A percentile compares a stretch with the other conserved stretches of the same genome.
These are phyloP conservation scores for Colletotrichum cereale DNA, from an alignment of 2,329 filamentous ascomycete genomes.

Conservation along the genomic window DNA sequence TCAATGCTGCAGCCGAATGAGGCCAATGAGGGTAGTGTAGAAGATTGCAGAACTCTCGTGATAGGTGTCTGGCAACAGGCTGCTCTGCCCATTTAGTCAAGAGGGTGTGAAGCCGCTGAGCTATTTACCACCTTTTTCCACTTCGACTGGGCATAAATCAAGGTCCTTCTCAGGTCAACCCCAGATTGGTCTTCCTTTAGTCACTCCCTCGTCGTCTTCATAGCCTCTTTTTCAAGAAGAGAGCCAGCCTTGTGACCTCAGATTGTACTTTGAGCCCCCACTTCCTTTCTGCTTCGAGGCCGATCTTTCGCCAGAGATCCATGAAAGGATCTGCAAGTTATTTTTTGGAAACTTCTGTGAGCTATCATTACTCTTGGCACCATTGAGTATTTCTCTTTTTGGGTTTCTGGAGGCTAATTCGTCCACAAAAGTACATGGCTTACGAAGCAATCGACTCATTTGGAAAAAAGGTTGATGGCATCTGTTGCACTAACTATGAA, in stretches of 20 bases:
- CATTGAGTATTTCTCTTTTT: not conserved
- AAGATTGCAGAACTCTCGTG: not conserved
- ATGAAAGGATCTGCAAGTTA: not conserved
- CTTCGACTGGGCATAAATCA: constrained; percentile 7
- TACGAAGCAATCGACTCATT: not conserved
- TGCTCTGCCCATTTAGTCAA: not conserved
- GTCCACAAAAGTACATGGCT: not conserved
- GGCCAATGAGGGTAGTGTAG: not conserved
- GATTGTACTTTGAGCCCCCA: not conserved
- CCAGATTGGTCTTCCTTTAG: not conserved
- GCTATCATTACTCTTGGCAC: not conserved
- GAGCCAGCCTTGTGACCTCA: not conserved
- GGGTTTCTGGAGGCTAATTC: not conserved
- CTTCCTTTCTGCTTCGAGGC: not conserved
- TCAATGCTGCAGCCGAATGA: not conserved
- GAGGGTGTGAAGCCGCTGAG: not conserved
- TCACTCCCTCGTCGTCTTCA: not conserved
- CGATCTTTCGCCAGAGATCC: not conserved
- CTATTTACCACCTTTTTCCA: not conserved
- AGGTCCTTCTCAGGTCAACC: not conserved
- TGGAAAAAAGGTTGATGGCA: not conserved
- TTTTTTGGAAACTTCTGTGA: not conserved
- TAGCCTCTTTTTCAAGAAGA: not conserved
- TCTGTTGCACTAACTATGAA: not conserved
- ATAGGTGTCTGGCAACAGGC: not conserved